Evolutionary conservation across 495 filamentous ascomycete genomes (phyloP), one percentile per base, ranked within the genome.

Genomic region (Aspergillus nanangensis): DNA sequence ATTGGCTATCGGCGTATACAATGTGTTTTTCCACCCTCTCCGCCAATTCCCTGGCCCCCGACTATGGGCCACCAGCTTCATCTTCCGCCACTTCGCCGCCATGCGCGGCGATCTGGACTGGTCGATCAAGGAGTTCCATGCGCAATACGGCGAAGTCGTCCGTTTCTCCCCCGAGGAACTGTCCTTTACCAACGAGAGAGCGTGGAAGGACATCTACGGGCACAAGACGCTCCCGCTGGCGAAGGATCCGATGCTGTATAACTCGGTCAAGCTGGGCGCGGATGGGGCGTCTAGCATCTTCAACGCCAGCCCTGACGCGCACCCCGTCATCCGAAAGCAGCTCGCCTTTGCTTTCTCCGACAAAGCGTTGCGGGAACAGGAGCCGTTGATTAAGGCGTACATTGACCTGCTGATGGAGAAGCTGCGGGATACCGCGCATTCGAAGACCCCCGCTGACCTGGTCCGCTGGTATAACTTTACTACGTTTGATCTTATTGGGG

Each of bases 401-500:
- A 60, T 79, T 3, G 72, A 80, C 44, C 47, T 69, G 23, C 51
- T 81, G 17, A 57, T 80, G 1, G 40, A 60, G n/a, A 62, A 69
- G 20, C 50, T 77, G 4, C 42, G 58, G 18, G 52, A 54, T 15
- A 40, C 56, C 9, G 40, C 29, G 14, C 51, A 21, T 14, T 52
- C 50, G 5, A 9, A 38, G 15, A 20, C 33, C 1, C 46, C 52
- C 1, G 46, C 57, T 7, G 50, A 77, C 33, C 57, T 77, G 20
- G 63, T 57, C 21, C 53, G 47, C 24, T 82, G 78, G 78, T 78
- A 70, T 44, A 79, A 79, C 39, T 76, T 69, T 50, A 71, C 66
- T 2, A 79, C 78, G 0, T 83, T 83, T 43, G 79, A 82, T 43
- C 54, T 82, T 5, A 76, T 79, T 11, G 77, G 80, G 1, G 74